Evolutionary conservation across 192 early-diverging fungal genomes (phyloP), one percentile per base, ranked within the genome.

Genomic region (Coemansia guatemalensis): DNA sequence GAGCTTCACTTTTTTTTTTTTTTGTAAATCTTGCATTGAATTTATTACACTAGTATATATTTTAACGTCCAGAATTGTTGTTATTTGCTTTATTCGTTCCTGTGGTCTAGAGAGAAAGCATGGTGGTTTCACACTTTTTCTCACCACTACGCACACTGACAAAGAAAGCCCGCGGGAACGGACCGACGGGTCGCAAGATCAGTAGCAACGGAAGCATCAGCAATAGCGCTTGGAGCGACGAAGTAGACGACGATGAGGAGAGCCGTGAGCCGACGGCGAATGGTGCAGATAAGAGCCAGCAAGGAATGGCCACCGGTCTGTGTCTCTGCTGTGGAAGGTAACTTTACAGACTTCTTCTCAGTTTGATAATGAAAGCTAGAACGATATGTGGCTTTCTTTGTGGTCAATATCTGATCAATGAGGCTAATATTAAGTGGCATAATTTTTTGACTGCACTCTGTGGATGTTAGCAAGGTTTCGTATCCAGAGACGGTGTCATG

Each of bases 51-150:
- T 39, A 39, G 1, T 39, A 8, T 39, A 39, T 39, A 39, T 39
- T 39, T 12, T 39, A 12, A 39, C 8, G 1, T 1, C 4, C 22
- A 7, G 20, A 21, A 32, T 21, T 41, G 35, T 7, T 39, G 35
- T 11, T 39, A 39, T 39, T 39, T 39, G 9, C 23, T 29, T 47
- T 59, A 17, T 61, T 25, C 24, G 26, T 54, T 49, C 44, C 55
- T 58, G 35, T n/a, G 26, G 25, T 56, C 48, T 48, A 50, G 48
- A 61, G 5, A 55, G 6, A 66, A 22, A 27, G 17, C 25, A 76
- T 79, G 76, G 71, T 79, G 1, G 76, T 79, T 54, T 73, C 76
- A 61, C 76, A 79, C 26, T 67, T 79, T 48, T 70, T 79, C 39
- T 67, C 67, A 56, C 76, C 76, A 20, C 59, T 79, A n/a, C 70